Conservation (phyloP, 768 basidiomycete genomes). For the Asterophora lycoperdoides region DNA sequence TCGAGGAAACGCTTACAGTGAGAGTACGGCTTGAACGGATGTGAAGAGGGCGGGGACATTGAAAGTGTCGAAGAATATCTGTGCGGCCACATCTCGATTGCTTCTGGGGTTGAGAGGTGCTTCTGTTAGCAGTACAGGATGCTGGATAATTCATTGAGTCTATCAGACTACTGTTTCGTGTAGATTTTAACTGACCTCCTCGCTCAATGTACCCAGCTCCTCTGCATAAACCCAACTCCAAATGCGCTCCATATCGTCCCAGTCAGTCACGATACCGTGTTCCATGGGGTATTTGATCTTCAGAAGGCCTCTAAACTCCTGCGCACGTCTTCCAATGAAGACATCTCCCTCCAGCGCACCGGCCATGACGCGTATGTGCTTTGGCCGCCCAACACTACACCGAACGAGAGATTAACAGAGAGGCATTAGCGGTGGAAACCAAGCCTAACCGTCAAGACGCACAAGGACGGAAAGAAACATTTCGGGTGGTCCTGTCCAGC, state of each 20-base stretch:
- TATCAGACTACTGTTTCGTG: constrained; percentile 11
- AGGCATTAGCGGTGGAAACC: constrained; percentile 21
- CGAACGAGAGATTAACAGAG: constrained; percentile 21
- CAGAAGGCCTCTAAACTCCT: constrained; percentile 91
- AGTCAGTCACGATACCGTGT: constrained; percentile 98
- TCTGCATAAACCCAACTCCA: constrained; percentile 98
- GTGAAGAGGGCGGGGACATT: constrained; percentile 97
- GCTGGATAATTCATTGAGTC: constrained; percentile 47
- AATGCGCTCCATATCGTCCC: constrained; percentile 99
- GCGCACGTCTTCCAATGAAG: constrained; percentile 93
- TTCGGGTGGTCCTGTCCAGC: constrained; percentile 99
- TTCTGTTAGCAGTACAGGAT: constrained; percentile 95
- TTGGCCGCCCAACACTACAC: constrained; percentile 88
- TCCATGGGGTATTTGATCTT: constrained; percentile 99
- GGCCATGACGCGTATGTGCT: constrained; percentile 97
- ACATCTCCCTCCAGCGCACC: constrained; percentile 95
- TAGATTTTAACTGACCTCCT: constrained; percentile 67
- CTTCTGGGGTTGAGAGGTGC: constrained; percentile 95
- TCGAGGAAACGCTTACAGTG: constrained; percentile 60
- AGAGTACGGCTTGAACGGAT: constrained; percentile 95
- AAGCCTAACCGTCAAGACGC: constrained; percentile 45
- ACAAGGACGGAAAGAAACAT: constrained; percentile 99
- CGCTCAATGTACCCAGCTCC: constrained; percentile 90
- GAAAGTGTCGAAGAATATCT: constrained; percentile 99
- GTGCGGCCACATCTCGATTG: constrained; percentile 94